Evolutionary conservation across 345 rosid species (phyloP).

Genomic region (Moringa oleifera): DNA sequence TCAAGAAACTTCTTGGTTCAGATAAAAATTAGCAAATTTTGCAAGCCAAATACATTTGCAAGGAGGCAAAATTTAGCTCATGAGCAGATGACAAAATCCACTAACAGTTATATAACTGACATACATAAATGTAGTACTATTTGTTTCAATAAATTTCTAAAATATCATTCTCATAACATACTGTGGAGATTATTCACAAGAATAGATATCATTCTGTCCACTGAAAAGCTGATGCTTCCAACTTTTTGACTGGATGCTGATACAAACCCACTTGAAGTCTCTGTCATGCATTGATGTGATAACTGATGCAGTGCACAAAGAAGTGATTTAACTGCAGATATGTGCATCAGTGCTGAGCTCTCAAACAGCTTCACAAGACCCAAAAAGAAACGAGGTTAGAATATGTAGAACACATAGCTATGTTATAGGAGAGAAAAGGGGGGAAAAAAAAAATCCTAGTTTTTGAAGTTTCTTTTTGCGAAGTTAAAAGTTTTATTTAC

Average conservation of each 20-base stretch:
- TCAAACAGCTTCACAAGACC: constrained; percentile 69
- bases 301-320: constrained; percentile 79
- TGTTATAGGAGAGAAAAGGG: constrained; percentile 4
- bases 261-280: constrained; percentile 59
- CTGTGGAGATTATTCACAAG: constrained; percentile 94
- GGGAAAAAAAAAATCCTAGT: background rate
- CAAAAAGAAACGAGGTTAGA: constrained; percentile 34
- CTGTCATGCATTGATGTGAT: constrained; percentile 82
- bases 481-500: no score
- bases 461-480: no score
- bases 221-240: constrained; percentile 83
- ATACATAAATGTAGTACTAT: background rate
- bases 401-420: constrained; percentile 14
- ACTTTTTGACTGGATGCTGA: constrained; percentile 65
- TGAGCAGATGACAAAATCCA: constrained; percentile 4
- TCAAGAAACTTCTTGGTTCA: no score
- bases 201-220: constrained; percentile 91
- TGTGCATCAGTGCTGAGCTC: constrained; percentile 96
- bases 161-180: constrained; percentile 37
- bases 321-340: constrained; percentile 94
- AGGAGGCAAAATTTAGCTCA: constrained; percentile 11
- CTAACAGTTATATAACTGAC: background rate
- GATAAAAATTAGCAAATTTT: no score
- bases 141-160: constrained; percentile 2
- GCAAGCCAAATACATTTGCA: no score